Base-by-base conservation (phyloP, 441 rosid genomes). In the Francoa sonchifolia region DNA sequence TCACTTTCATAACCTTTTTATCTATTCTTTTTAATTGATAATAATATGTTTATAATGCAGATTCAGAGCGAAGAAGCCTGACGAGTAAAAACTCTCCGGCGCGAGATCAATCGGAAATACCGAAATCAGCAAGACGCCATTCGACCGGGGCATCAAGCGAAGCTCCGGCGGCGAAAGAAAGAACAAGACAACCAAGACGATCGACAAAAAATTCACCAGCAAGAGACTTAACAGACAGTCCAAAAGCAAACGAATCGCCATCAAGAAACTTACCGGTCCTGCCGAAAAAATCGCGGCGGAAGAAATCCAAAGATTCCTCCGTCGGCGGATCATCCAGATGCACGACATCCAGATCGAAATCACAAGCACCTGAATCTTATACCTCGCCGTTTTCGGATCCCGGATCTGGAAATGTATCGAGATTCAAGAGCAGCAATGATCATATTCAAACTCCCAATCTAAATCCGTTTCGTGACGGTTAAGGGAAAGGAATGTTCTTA, bases 91-190 rank as follows among this genome's bases (percentile, higher is more conserved):
- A n/a, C n/a, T 58, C 58, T 36, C 55, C 65, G 1, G 43, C 35
- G 0, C 54, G 59, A 32, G 76, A 70, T 30, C 21, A 13, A 12
- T 58, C 67, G 0, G 75, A 72, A 54, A 14, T 62, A 53, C 76
- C 79, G 0, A 82, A 50, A 54, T 38, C 82, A 22, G 50, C 79
- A 1, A 75, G 80, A 58, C 68, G 76, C 18, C 65, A 52, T 28
- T 66, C 71, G 4, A 16, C 42, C 3, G 68, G 61, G 2, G 59
- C 45, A 0, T 32, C 21, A 3, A 37, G 34, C 1, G 76, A 65
- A 15, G 62, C 77, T 34, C 65, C 71, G 1, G 16, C 0, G 65
- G 34, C 39, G 82, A 68, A 43, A 66, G 60, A 48, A 8, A 72
- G 52, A 45, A 40, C 57, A 0, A 61, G 30, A 39, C 68, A 47